Conservation (phyloP, 352 stramenopile species). For the Globisporangium rhizosaccharum region DNA sequence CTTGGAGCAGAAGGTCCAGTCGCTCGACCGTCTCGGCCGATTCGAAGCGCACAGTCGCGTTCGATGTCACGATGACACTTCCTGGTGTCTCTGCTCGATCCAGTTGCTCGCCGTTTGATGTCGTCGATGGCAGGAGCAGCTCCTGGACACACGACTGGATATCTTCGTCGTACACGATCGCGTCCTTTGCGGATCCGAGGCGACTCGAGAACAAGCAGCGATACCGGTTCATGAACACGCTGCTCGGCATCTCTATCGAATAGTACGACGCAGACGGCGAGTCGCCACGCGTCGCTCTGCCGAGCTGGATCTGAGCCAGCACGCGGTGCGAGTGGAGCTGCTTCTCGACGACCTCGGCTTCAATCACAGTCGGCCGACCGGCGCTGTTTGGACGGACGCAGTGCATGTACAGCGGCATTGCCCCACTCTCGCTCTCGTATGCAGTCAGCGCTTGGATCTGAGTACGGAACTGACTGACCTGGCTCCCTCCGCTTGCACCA, state of each 20-base stretch:
- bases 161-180: conserved; percentile 8
- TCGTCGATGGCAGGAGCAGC: conserved; percentile 7
- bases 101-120: neutral
- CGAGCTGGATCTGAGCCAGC: conserved; percentile 25
- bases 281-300: conserved; percentile 2
- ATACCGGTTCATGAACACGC: conserved; percentile 24
- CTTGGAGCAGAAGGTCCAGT: conserved; percentile 33
- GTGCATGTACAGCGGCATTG: conserved; percentile 46
- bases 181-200: neutral
- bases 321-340: conserved; percentile 35
- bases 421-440: neutral
- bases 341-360: conserved; percentile 21
- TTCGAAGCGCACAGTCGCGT: conserved; percentile 20
- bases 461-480: conserved; percentile 38
- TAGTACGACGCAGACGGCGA: conserved; percentile 15
- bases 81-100: neutral
- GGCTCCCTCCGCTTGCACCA: conserved; percentile 1
- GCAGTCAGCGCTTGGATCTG: conserved; percentile 24
- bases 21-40: conserved; percentile 27
- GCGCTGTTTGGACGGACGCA: conserved; percentile 37
- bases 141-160: conserved; percentile 15
- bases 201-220: conserved; percentile 13
- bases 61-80: conserved; percentile 12
- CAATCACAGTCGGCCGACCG: conserved; percentile 22
- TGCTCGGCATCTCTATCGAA: conserved; percentile 20